Evolutionary conservation across 257 asterid genomes (phyloP).

Genomic region (Catharanthus roseus): DNA sequence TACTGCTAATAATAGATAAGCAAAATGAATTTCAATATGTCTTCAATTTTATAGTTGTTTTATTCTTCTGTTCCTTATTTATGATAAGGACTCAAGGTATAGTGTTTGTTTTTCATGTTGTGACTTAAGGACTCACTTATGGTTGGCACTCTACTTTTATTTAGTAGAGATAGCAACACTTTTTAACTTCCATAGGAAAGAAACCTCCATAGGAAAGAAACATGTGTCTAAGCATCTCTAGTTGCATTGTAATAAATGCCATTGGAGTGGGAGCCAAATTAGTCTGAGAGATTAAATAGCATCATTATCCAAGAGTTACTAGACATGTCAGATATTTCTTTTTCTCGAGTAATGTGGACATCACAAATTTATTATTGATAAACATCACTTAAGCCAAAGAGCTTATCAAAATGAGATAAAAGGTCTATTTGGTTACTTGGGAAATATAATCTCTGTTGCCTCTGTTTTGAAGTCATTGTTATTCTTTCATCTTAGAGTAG

Average conservation of each 20-base stretch:
- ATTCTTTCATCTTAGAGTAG: too few relatives aligned
- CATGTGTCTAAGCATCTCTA: background rate
- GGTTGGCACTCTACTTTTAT: too few relatives aligned
- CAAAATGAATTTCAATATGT: too few relatives aligned
- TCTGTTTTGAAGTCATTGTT: background rate
- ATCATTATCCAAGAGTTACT: background rate
- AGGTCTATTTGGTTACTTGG: background rate
- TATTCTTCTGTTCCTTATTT: too few relatives aligned
- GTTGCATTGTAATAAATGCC: background rate
- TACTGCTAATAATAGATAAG: too few relatives aligned
- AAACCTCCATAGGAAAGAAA: too few relatives aligned
- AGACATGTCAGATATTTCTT: background rate
- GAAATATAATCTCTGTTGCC: too few relatives aligned
- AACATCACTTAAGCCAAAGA: background rate
- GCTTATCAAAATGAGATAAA: background rate
- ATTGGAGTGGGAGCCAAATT: background rate
- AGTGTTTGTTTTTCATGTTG: too few relatives aligned
- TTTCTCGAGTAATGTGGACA: too few relatives aligned
- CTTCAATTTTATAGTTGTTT: too few relatives aligned
- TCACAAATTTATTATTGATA: too few relatives aligned
- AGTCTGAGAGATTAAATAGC: background rate
- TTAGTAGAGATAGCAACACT: background rate
- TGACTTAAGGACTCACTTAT: background rate
- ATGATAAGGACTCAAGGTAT: too few relatives aligned
- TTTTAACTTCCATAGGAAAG: background rate